Evolutionary conservation across 208 protist species (phyloP).

Genomic region (Polymyxa betae): DNA sequence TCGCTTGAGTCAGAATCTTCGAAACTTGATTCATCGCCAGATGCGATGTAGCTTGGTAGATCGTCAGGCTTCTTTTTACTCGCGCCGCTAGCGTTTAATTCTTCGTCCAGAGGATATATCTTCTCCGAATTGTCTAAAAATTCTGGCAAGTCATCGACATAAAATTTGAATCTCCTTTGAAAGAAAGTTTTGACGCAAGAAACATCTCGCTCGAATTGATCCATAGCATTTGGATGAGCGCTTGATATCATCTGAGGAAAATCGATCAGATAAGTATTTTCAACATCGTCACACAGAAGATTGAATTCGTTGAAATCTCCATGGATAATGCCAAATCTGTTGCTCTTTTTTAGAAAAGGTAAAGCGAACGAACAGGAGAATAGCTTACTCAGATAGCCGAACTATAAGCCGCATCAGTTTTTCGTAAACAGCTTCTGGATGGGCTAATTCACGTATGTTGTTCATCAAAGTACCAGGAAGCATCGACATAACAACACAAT

Average conservation of each 20-base stretch:
- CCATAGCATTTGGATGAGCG: not conserved
- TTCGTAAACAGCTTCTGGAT: slow-evolving; percentile 85
- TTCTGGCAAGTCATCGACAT: not conserved
- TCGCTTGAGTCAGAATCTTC: too few relatives aligned
- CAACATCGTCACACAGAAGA: slow-evolving; percentile 67
- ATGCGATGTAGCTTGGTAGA: too few relatives aligned
- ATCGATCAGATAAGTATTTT: slow-evolving; percentile 92
- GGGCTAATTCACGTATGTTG: slow-evolving; percentile 80
- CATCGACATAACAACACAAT: slow-evolving; percentile 94
- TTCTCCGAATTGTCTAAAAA: not conserved
- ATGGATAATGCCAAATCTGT: slow-evolving; percentile 96
- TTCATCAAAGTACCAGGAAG: slow-evolving; percentile 48
- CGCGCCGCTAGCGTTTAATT: slow-evolving; percentile 1
- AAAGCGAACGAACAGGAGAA: not conserved
- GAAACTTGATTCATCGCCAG: too few relatives aligned
- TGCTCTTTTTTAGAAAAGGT: not conserved
- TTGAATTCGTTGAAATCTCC: slow-evolving; percentile 99
- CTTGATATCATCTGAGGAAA: slow-evolving; percentile 99
- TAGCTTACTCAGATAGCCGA: not conserved
- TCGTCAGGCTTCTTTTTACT: too few relatives aligned
- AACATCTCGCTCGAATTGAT: slow-evolving; percentile 95
- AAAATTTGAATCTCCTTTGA: slow-evolving; percentile 35
- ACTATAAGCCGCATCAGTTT: slow-evolving; percentile 63
- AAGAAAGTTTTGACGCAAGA: slow-evolving; percentile 93
- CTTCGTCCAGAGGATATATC: not conserved